phyloP scores from a whole-genome alignment of 2,329 filamentous ascomycete genomes.

The Fusarium austroafricanum region DNA sequence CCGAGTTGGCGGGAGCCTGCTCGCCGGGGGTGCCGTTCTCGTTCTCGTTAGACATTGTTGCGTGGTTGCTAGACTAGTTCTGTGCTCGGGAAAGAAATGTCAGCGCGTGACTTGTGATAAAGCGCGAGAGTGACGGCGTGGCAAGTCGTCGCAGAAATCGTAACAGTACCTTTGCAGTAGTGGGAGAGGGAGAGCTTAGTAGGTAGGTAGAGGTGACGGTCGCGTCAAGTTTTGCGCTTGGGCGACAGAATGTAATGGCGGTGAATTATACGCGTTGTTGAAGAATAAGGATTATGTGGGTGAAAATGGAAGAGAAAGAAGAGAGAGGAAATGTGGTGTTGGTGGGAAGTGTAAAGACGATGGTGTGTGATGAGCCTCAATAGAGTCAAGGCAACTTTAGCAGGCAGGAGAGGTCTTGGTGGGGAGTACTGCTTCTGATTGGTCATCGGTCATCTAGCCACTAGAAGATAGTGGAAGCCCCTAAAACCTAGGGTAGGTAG shows the following conservation, averaged over 20 bases:
- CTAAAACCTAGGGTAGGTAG: not conserved
- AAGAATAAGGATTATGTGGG: not conserved
- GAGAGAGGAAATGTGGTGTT: slow-evolving; percentile 15
- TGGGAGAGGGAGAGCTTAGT: slow-evolving; percentile 6
- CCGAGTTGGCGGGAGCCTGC: slow-evolving; percentile 63
- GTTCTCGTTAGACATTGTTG: slow-evolving; percentile 60
- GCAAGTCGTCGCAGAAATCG: slow-evolving; percentile 13
- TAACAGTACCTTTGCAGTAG: slow-evolving; percentile 30
- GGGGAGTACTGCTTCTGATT: slow-evolving; percentile 44
- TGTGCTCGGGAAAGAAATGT: slow-evolving; percentile 21
- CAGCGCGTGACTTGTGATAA: slow-evolving; percentile 24
- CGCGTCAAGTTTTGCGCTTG: slow-evolving; percentile 13
- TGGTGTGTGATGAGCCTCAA: slow-evolving; percentile 38
- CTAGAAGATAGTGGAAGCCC: slow-evolving; percentile 18
- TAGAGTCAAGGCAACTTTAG: slow-evolving; percentile 22
- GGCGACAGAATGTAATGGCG: not conserved
- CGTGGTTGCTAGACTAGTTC: not conserved
- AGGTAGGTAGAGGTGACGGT: slow-evolving; percentile 26
- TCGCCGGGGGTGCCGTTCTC: slow-evolving; percentile 64
- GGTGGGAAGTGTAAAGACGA: slow-evolving; percentile 29
- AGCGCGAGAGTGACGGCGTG: slow-evolving; percentile 10
- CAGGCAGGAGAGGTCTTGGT: slow-evolving; percentile 18
- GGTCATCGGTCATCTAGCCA: slow-evolving; percentile 11
- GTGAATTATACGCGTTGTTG: not conserved
- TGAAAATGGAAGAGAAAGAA: not conserved